phyloP scores from a whole-genome alignment of 139 green algal species.

The Coelastrella sp. region DNA sequence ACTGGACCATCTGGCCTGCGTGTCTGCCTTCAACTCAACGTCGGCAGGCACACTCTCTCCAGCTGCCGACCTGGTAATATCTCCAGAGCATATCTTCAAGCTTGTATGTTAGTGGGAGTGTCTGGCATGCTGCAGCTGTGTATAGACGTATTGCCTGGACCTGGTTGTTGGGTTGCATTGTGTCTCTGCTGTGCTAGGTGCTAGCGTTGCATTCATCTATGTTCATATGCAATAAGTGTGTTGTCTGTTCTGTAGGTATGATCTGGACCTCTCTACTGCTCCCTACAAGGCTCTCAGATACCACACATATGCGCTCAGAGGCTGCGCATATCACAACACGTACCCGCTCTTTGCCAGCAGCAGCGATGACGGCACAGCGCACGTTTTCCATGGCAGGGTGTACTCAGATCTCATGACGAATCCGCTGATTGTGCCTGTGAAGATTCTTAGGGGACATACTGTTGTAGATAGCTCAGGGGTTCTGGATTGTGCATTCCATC shows the following conservation, averaged over 20 bases:
- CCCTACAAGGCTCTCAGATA: constrained; percentile 92
- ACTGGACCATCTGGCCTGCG: too few relatives aligned
- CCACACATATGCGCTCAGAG: constrained; percentile 78
- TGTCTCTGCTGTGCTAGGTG: neutral
- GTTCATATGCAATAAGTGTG: neutral
- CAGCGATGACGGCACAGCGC: constrained; percentile 83
- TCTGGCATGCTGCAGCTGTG: neutral
- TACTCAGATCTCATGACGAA: constrained; percentile 96
- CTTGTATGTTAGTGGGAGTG: too few relatives aligned
- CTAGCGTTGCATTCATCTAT: neutral
- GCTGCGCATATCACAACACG: constrained; percentile 86
- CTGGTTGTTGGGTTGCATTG: too few relatives aligned
- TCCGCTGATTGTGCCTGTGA: constrained; percentile 95
- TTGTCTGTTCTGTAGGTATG: constrained; percentile 74
- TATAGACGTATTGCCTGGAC: too few relatives aligned
- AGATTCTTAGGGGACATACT: constrained; percentile 68
- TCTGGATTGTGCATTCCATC: constrained; percentile 91
- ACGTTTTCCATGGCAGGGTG: constrained; percentile 96
- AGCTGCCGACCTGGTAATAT: too few relatives aligned
- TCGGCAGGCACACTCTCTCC: too few relatives aligned
- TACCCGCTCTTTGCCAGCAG: constrained; percentile 92
- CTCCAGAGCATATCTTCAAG: too few relatives aligned
- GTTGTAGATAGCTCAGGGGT: constrained; percentile 75
- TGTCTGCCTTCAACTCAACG: too few relatives aligned
- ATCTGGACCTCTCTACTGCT: constrained; percentile 95